Percentiles rank a stretch among this genome's conserved stretches.
phyloP scores from a whole-genome alignment of 1,284 basidiomycete genomes.

The Cryptococcus amylolentus region DNA sequence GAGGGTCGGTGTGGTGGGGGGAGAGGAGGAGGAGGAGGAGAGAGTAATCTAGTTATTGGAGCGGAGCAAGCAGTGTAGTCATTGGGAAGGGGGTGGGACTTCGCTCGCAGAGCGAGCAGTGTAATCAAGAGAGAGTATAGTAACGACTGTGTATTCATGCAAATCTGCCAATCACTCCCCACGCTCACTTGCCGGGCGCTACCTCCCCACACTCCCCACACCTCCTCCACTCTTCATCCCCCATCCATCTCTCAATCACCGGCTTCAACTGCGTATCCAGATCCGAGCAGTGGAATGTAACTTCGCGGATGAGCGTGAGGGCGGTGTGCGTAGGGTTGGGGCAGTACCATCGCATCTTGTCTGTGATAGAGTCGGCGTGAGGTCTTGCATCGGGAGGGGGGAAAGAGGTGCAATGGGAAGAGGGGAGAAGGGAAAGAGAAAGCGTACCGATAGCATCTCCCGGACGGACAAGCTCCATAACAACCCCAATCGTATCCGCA shows the following conservation, averaged over 20 bases:
- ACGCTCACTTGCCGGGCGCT: constrained; percentile 51
- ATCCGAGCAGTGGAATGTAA: constrained; percentile 82
- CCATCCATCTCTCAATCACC: constrained; percentile 74
- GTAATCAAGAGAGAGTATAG: background rate
- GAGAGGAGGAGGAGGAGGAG: constrained; percentile 21
- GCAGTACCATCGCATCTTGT: constrained; percentile 94
- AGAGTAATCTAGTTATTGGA: too few relatives aligned
- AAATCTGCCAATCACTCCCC: background rate
- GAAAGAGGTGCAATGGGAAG: background rate
- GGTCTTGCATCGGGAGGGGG: too few relatives aligned
- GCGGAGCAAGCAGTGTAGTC: too few relatives aligned
- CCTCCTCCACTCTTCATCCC: constrained; percentile 59
- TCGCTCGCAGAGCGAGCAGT: background rate
- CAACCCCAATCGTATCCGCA: constrained; percentile 87
- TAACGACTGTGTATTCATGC: background rate
- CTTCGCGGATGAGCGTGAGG: constrained; percentile 82
- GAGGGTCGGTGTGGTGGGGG: constrained; percentile 34
- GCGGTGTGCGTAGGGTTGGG: constrained; percentile 60
- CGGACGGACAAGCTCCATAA: constrained; percentile 85
- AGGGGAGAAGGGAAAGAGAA: background rate
- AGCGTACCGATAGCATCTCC: constrained; percentile 50
- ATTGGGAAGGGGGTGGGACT: constrained; percentile 1
- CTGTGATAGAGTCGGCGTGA: constrained; percentile 50
- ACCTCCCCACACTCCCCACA: constrained; percentile 68
- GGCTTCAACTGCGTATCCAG: constrained; percentile 92